A percentile compares a stretch with the other conserved stretches of the same genome.
phyloP scores from a whole-genome alignment of 2,329 filamentous ascomycete genomes.

The Zasmidium angulare region DNA sequence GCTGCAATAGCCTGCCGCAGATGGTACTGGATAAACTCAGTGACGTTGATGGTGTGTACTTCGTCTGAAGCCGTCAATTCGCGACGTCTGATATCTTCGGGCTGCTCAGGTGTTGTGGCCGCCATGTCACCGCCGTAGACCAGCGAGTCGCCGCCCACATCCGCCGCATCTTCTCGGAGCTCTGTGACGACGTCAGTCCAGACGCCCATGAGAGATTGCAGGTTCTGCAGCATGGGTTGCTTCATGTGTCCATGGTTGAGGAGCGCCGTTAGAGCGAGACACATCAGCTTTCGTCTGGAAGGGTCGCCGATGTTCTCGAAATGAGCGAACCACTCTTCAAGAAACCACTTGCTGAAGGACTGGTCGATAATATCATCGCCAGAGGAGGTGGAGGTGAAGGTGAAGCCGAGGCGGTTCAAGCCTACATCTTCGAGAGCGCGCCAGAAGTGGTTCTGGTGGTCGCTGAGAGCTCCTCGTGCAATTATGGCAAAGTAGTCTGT shows the following conservation, averaged over 20 bases:
- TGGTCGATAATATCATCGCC: no score
- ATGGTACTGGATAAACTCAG: conserved; percentile 63
- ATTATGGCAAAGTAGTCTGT: conserved; percentile 84
- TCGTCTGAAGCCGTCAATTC: conserved; percentile 61
- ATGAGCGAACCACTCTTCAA: conserved; percentile 65
- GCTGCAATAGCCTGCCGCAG: conserved; percentile 59
- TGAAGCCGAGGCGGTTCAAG: no score
- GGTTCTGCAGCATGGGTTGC: conserved; percentile 42
- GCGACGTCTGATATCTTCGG: conserved; percentile 48
- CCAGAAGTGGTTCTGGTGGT: no score
- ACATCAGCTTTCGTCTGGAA: conserved; percentile 68
- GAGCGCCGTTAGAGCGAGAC: conserved; percentile 70
- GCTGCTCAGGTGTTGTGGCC: conserved; percentile 37
- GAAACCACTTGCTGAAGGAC: conserved; percentile 46
- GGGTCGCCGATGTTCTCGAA: conserved; percentile 67
- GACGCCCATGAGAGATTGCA: conserved; percentile 73
- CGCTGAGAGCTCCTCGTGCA: no score
- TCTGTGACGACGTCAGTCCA: conserved; percentile 72
- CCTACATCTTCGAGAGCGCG: conserved; percentile 11
- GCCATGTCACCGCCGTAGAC: conserved; percentile 26
- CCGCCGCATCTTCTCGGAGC: conserved; percentile 53
- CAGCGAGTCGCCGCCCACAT: conserved; percentile 38
- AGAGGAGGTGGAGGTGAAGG: no score
- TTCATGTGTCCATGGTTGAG: conserved; percentile 67
- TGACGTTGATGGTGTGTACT: conserved; percentile 65